Evolutionary conservation across 139 green algal species (phyloP), one percentile per base, ranked within the genome.

Genomic region (Asterochloris sp.): DNA sequence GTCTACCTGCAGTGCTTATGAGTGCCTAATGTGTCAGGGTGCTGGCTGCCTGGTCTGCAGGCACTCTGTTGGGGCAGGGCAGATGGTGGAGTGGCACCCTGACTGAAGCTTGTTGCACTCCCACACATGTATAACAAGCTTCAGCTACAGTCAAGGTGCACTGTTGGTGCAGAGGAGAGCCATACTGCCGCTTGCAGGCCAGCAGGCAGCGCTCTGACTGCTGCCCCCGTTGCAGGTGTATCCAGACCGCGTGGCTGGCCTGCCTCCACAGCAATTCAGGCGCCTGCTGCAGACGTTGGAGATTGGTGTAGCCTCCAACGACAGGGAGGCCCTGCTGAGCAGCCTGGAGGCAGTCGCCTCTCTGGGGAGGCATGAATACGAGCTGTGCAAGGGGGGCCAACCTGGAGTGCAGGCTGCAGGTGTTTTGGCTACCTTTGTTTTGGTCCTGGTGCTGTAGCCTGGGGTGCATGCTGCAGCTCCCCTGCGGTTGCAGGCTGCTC

Each of bases 191-290:
- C 38, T 54, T 6, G 6, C 38, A 54, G 38, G 38, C 38, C 38
- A 54, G 38, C 38, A 54, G 38, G 6, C 38, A 54, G 38, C 6
- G 38, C 38, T 6, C 38, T 54, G 38, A 54, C 38, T 54, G 38
- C 38, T 54, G 38, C 38, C 38, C 38, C 4, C 38, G 6, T 10
- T 94, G 73, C 93, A 97, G 85, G 91, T 88, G 19, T 90, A 96
- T 85, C 84, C 94, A 0, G 86, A 89, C n/a, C 90, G 90, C 71
- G 87, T 97, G 28, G 92, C 88, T 1, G 75, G 75, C 11, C 91
- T 98, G 74, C 80, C 86, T 47, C 21, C n/a, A 11, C 24, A 64
- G n/a, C 82, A 82, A 64, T 92, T 96, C 74, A 54, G 28, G 12
- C 76, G 62, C 12, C 80, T 96, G 75, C 83, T 94, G 83, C 63